These are phyloP conservation scores for Pisolithus marmoratus DNA, from an alignment of 768 basidiomycete genomes.

Conservation along the genomic window DNA sequence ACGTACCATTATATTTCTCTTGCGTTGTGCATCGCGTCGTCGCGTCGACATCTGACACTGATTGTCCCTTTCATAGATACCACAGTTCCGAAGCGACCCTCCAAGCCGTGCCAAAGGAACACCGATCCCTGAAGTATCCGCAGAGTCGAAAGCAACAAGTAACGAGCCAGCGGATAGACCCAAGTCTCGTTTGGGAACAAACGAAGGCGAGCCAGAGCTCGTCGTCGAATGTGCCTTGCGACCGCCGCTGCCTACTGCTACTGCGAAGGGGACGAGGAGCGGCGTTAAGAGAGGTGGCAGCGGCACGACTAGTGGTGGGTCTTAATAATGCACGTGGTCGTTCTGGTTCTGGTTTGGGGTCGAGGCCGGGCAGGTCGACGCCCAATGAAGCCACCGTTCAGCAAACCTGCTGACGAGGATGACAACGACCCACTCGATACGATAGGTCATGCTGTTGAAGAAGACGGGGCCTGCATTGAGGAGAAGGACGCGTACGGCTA, in stretches of 20 bases:
- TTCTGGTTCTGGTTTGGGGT: neutral
- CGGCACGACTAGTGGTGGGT: too few species aligned
- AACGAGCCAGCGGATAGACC: neutral
- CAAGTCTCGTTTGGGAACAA: neutral
- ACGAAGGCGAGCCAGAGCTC: neutral
- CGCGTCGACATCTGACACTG: neutral
- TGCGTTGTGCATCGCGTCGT: neutral
- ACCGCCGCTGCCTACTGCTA: neutral
- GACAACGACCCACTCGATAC: neutral
- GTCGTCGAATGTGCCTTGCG: neutral
- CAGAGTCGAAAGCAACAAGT: neutral
- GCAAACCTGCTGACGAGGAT: slow-evolving; percentile 2
- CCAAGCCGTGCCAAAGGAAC: neutral
- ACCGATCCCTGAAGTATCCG: neutral
- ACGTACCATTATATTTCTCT: neutral
- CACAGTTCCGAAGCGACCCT: neutral
- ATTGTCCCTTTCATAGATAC: too few species aligned
- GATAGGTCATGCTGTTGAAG: neutral
- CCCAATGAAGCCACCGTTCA: neutral
- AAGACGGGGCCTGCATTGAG: neutral
- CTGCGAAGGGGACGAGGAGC: neutral
- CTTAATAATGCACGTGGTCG: too few species aligned
- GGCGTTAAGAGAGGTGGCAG: neutral
- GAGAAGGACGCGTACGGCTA: neutral
- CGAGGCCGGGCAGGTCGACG: neutral